Percentiles rank a stretch among this genome's conserved stretches.
Evolutionary conservation across 2,329 filamentous ascomycete genomes (phyloP).

Genomic region (Monilinia fructicola): DNA sequence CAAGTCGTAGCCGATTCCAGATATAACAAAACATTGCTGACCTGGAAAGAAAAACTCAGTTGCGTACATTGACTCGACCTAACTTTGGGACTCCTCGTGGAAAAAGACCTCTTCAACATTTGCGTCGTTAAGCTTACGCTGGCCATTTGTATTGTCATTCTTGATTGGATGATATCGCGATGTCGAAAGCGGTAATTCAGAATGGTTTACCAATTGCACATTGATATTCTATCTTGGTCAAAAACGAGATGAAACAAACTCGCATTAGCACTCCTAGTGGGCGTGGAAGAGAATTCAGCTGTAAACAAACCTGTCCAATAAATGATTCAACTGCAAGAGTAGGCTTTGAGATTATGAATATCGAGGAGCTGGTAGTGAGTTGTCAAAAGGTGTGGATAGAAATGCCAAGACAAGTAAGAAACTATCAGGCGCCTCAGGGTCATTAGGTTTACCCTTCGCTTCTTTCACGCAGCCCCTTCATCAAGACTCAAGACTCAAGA

Average conservation of each 20-base stretch:
- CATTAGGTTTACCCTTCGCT: slow-evolving; percentile 4
- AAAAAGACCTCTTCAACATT: background rate
- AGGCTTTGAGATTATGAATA: background rate
- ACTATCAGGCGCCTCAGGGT: background rate
- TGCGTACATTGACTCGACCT: background rate
- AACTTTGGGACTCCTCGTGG: background rate
- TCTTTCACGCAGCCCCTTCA: slow-evolving; percentile 14
- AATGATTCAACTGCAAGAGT: background rate
- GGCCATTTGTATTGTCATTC: too few species aligned
- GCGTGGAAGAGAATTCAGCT: background rate
- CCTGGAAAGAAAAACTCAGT: background rate
- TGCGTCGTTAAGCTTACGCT: too few species aligned
- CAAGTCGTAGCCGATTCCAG: background rate
- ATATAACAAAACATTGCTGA: too few species aligned
- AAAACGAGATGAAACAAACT: background rate
- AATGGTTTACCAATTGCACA: background rate
- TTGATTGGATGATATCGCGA: too few species aligned
- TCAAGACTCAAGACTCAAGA: background rate
- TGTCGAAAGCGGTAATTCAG: background rate
- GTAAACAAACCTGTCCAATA: background rate
- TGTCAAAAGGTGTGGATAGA: slow-evolving; percentile 8
- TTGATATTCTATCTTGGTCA: background rate
- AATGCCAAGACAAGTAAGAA: slow-evolving; percentile 3
- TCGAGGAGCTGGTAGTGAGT: background rate
- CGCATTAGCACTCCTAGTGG: background rate